Conservation (phyloP, 1,284 basidiomycete species). For the Sphaerobolus stellatus region DNA sequence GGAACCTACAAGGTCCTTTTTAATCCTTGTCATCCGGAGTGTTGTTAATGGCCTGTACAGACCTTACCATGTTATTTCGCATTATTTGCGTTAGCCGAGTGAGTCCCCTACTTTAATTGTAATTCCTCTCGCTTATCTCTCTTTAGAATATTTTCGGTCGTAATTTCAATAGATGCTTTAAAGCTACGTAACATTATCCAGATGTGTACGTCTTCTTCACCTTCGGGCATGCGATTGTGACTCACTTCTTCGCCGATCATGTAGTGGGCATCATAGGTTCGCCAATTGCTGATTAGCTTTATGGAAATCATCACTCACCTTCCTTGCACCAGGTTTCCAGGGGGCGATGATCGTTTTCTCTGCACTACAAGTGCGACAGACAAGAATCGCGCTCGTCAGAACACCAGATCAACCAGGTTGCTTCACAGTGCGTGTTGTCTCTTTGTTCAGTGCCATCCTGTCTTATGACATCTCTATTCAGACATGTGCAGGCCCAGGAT, state of each 20-base stretch:
- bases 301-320: too few species aligned
- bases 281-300: too few species aligned
- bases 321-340: slow-evolving; percentile 59
- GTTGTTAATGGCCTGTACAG: slow-evolving; percentile 6
- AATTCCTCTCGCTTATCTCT: neutral
- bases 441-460: neutral
- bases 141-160: slow-evolving; percentile 22
- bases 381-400: slow-evolving; percentile 54
- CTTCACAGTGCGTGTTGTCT: slow-evolving; percentile 21
- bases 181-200: slow-evolving; percentile 75
- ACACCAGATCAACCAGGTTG: slow-evolving; percentile 14
- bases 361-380: slow-evolving; percentile 73
- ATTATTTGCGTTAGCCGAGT: slow-evolving; percentile 26
- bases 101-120: neutral
- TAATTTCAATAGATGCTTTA: slow-evolving; percentile 50
- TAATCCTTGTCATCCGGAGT: slow-evolving; percentile 7
- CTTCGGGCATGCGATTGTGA: neutral
- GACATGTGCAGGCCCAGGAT: slow-evolving; percentile 34
- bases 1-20: slow-evolving; percentile 52
- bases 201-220: slow-evolving; percentile 29
- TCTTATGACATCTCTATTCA: slow-evolving; percentile 15
- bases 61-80: slow-evolving; percentile 29
- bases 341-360: slow-evolving; percentile 68
- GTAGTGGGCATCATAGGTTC: slow-evolving; percentile 62
- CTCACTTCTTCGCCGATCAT: neutral